Base-by-base conservation (phyloP, 495 filamentous ascomycete genomes). In the Trichoderma reesei region DNA sequence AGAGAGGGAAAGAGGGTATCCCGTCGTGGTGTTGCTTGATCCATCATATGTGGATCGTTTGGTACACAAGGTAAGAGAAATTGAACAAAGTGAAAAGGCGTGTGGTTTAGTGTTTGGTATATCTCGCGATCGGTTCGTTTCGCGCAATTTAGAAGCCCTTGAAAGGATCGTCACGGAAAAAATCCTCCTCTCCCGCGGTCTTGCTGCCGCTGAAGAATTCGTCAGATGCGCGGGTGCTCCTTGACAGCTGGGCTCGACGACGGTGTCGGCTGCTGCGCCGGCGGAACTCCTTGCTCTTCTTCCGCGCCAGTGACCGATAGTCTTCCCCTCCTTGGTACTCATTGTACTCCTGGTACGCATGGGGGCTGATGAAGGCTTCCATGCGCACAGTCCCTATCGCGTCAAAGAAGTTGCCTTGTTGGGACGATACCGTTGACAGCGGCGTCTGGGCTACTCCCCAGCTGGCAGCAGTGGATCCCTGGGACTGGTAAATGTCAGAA, bases 311-410 rank as follows among this genome's bases (percentile, higher is more conserved):
- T 56, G 72, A 67, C 34, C 75, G 73, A 63, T 75, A 73, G 60
- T 82, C 74, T 39, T 74, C 38, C 63, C 81, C 78, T 65, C 79
- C 74, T 39, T 75, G 75, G 46, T 76, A 74, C 26, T 80, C 79
- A 5, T 79, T 74, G 48, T 77, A 75, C 8, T 70, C 72, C 1
- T 70, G 68, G 54, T 79, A 75, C 8, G 75, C 72, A 14, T 83
- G 71, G 14, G 83, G 83, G 64, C 85, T 86, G 62, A 92, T 88
- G 71, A 98, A 98, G 0, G 94, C 94, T 73, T 98, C 94, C 94
- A 98, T 98, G 37, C 94, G 85, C 46, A 98, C 85, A 10, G 91
- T 96, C 16, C 94, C 94, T 37, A 96, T 88, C 0, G 89, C 86
- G 46, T 88, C 86, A 72, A 88, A 86, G 74, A 87, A 87, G 65